These are phyloP conservation scores for Saccharomyces eubayanus DNA, from an alignment of 805 yeast species.

Conservation along the genomic window DNA sequence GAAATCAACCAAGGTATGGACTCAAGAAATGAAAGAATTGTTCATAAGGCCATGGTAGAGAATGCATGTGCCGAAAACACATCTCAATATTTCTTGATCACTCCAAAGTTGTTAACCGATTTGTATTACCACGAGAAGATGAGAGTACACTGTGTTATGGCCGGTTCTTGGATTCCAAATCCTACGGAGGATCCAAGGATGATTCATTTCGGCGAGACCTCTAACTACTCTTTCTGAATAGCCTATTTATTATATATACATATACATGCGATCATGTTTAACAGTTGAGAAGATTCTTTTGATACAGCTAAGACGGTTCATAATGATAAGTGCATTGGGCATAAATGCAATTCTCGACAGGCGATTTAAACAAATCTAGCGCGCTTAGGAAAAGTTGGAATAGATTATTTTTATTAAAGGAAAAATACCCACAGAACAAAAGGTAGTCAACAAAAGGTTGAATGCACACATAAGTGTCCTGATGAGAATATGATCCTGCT, in stretches of 20 bases:
- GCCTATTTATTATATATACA: conserved; percentile 2
- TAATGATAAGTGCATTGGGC: not conserved
- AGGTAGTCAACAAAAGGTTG: not conserved
- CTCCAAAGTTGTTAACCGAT: conserved; percentile 81
- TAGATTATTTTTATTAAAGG: not conserved
- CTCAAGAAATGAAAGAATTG: conserved; percentile 77
- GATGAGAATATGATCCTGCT: not conserved
- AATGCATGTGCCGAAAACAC: conserved; percentile 59
- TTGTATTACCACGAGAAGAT: conserved; percentile 69
- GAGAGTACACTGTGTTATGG: conserved; percentile 79
- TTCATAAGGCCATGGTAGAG: conserved; percentile 77
- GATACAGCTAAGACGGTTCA: not conserved
- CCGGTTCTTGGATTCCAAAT: conserved; percentile 42
- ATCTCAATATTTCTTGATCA: conserved; percentile 84
- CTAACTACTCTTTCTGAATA: conserved; percentile 17
- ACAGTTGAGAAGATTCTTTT: not conserved
- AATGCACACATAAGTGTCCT: not conserved
- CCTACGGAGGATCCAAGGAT: conserved; percentile 27
- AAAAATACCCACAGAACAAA: not conserved
- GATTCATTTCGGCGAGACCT: conserved; percentile 33
- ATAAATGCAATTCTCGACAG: not conserved
- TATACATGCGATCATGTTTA: not conserved
- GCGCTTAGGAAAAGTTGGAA: not conserved
- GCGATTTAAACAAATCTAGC: not conserved
- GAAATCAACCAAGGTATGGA: conserved; percentile 99